A percentile compares a stretch with the other conserved stretches of the same genome.
Evolutionary conservation across 345 rosid genomes (phyloP).

Genomic region (Hypericum androsaemum): DNA sequence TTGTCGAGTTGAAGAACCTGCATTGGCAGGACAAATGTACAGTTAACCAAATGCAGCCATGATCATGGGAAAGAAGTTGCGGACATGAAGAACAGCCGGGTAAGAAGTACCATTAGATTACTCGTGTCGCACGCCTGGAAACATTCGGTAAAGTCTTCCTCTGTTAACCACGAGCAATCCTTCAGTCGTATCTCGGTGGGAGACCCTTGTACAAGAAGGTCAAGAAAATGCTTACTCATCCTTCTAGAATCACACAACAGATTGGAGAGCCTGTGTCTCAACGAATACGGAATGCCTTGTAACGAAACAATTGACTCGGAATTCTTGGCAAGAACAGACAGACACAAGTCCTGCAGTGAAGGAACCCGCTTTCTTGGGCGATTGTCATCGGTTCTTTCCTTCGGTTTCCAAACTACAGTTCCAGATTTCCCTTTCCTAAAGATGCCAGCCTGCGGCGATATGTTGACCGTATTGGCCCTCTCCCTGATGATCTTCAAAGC

Average conservation of each 20-base stretch:
- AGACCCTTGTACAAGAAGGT: constrained; percentile 31
- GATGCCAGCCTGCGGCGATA: constrained; percentile 7
- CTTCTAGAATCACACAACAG: constrained; percentile 17
- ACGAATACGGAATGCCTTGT: constrained; percentile 28
- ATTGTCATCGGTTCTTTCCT: constrained; percentile 11
- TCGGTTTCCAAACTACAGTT: constrained; percentile 55
- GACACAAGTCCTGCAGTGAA: constrained; percentile 24
- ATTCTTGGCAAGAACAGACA: constrained; percentile 25
- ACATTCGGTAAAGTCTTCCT: constrained; percentile 23
- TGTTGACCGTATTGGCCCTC: constrained; percentile 28
- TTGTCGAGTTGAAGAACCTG: constrained; percentile 43
- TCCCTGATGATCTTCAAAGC: constrained; percentile 86
- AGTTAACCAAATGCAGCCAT: neutral
- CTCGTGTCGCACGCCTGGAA: constrained; percentile 24
- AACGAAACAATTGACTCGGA: constrained; percentile 29
- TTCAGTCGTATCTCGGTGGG: constrained; percentile 27
- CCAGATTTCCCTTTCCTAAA: constrained; percentile 16
- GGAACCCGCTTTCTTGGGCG: constrained; percentile 21
- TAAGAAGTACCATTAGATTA: constrained; percentile 28
- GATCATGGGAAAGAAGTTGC: neutral
- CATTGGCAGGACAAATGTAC: constrained; percentile 7
- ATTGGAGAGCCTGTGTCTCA: constrained; percentile 26
- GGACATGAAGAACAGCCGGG: neutral
- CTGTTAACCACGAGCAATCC: constrained; percentile 21
- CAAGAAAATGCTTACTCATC: constrained; percentile 22